phyloP scores from a whole-genome alignment of 345 rosid genomes.

The Sisymbrium altissimum region DNA sequence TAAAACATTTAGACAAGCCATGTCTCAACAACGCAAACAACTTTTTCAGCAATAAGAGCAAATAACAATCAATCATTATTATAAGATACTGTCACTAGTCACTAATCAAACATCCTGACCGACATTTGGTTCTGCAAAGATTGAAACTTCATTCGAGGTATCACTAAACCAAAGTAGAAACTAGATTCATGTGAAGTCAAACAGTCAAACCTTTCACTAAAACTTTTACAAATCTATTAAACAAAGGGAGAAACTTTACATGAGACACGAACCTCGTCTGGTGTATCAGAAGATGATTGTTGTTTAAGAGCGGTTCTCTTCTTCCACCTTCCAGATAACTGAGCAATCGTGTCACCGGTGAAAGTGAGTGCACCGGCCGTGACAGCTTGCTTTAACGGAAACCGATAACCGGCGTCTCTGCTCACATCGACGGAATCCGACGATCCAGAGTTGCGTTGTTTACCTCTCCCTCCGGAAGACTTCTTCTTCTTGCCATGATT shows the following conservation, averaged over 20 bases:
- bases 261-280: constrained; percentile 25
- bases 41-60: neutral
- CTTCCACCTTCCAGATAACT: constrained; percentile 49
- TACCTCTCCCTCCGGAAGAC: constrained; percentile 24
- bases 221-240: neutral
- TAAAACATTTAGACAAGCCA: neutral
- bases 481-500: constrained; percentile 31
- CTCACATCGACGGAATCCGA: constrained; percentile 45
- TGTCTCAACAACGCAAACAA: neutral
- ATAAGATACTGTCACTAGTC: constrained; percentile 6
- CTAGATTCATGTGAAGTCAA: neutral
- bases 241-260: neutral
- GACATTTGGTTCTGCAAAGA: neutral
- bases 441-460: constrained; percentile 44
- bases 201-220: neutral
- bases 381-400: constrained; percentile 82
- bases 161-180: neutral
- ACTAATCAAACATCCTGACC: neutral
- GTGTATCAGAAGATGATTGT: constrained; percentile 22
- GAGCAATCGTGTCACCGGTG: constrained; percentile 83
- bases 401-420: constrained; percentile 43
- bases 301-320: constrained; percentile 27
- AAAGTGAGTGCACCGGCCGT: constrained; percentile 77
- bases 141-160: neutral
- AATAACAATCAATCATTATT: neutral